Base-by-base conservation (phyloP, 225 moss, liverwort and hornwort genomes). In the Ulota crispa region DNA sequence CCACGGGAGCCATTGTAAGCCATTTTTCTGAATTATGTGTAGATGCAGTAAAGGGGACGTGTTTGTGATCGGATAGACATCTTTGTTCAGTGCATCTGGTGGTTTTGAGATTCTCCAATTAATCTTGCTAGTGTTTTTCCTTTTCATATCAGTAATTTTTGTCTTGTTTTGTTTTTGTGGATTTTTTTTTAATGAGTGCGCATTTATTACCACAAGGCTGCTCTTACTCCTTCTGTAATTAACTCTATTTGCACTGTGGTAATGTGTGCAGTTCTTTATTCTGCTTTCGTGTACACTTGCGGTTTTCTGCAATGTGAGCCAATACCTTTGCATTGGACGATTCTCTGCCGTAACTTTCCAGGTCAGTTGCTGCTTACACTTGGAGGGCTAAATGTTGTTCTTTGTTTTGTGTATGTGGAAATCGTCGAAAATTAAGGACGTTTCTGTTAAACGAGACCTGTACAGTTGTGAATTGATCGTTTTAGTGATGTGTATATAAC, bases 271-370 rank as follows among this genome's bases (percentile, higher is more conserved):
- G 92, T 91, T 92, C 78, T 92, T 92, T 41, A 91, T 92, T 59
- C 64, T 85, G 67, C 91, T 92, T 34, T 92, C 92, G 4, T 92
- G 92, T 80, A 77, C 81, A 31, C 91, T 92, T 27, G 92, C 92
- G n/a, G 92, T 92, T 18, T 85, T 89, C 54, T 87, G 89, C 80
- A 92, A 92, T 72, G 54, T 92, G 75, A 92, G 90, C 87, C 92
- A 91, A 23, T 92, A 91, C 55, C 36, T 92, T 47, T 92, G 90
- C 72, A 91, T 92, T 72, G 92, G 90, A 81, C 80, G 91, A 42
- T 92, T 92, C 70, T 91, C 91, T 62, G 92, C 92, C 13, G 91
- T 91, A 50, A 89, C 92, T 28, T 92, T 90, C 78, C 90, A 90
- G 90, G 91, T 88, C 32, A 60, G 86, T 74, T 54, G 45, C 37